A percentile compares a stretch with the other conserved stretches of the same genome.
Conservation (phyloP, 345 rosid genomes). For the Arabis hirsuta region DNA sequence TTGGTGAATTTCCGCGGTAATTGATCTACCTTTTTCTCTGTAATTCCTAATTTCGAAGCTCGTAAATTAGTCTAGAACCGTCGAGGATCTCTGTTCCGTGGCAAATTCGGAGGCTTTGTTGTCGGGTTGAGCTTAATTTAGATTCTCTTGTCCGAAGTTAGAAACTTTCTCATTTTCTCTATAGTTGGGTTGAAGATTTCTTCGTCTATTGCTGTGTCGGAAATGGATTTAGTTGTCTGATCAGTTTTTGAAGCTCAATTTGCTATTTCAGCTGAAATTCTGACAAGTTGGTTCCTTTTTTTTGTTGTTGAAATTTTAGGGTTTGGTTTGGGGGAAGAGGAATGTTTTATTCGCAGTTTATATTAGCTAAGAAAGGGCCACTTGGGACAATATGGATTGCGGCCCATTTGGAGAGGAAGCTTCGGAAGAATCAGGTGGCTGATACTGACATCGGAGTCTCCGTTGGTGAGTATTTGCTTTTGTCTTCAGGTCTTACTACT, state of each 20-base stretch:
- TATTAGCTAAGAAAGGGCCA: slow-evolving; percentile 99
- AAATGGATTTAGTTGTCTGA: slow-evolving; percentile 8
- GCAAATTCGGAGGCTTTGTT: slow-evolving; percentile 20
- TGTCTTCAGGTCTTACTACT: background rate
- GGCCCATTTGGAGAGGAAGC: slow-evolving; percentile 99
- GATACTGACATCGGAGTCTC: slow-evolving; percentile 99
- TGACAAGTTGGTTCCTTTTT: slow-evolving; percentile 38
- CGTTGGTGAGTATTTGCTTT: slow-evolving; percentile 68
- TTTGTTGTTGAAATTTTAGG: slow-evolving; percentile 42
- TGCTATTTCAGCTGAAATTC: slow-evolving; percentile 9
- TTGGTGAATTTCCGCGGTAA: slow-evolving; percentile 39
- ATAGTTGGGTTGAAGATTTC: background rate
- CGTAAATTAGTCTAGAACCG: background rate
- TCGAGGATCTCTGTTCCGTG: slow-evolving; percentile 10
- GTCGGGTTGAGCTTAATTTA: slow-evolving; percentile 33
- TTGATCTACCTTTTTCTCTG: slow-evolving; percentile 30
- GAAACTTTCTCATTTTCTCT: slow-evolving; percentile 6
- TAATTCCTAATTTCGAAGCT: slow-evolving; percentile 20
- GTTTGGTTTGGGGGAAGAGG: slow-evolving; percentile 40
- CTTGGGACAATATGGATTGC: slow-evolving; percentile 99
- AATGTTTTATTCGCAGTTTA: slow-evolving; percentile 99
- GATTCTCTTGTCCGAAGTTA: slow-evolving; percentile 26
- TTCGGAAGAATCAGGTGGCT: slow-evolving; percentile 98
- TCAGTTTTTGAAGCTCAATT: slow-evolving; percentile 27
- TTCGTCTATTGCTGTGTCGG: background rate